Evolutionary conservation across 2,329 filamentous ascomycete species (phyloP).

Genomic region (Hymenoscyphus occultus): DNA sequence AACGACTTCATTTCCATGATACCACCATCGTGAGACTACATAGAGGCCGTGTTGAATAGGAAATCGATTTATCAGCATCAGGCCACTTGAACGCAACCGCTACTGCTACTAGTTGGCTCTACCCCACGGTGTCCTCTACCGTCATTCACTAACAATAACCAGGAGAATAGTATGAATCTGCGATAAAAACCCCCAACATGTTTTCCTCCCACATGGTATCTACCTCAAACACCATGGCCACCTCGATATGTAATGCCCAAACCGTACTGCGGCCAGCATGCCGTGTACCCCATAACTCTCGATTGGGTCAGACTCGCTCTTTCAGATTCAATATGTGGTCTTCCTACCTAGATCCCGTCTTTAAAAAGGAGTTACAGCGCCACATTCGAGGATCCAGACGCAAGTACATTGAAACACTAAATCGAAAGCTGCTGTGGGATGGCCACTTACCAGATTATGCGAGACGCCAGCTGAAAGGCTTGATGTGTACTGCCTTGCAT

Average conservation of each 20-base stretch:
- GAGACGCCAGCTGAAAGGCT: slow-evolving; percentile 39
- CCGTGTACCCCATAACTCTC: slow-evolving; percentile 15
- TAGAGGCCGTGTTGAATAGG: background rate
- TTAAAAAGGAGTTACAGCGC: slow-evolving; percentile 44
- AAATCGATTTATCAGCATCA: slow-evolving; percentile 2
- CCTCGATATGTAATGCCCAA: slow-evolving; percentile 13
- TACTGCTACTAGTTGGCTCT: background rate
- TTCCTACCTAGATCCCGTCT: slow-evolving; percentile 42
- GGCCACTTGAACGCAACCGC: background rate
- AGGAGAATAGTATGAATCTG: slow-evolving; percentile 21
- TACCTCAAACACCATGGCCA: slow-evolving; percentile 18
- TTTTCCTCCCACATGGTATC: slow-evolving; percentile 27
- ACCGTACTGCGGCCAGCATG: slow-evolving; percentile 17
- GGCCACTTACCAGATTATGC: slow-evolving; percentile 40
- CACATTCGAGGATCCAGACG: slow-evolving; percentile 45
- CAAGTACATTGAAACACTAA: slow-evolving; percentile 46
- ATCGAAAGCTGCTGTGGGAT: slow-evolving; percentile 47
- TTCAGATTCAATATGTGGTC: slow-evolving; percentile 52
- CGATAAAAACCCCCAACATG: slow-evolving; percentile 25
- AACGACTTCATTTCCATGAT: background rate
- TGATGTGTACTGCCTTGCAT: slow-evolving; percentile 43
- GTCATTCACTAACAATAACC: background rate
- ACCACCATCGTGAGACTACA: background rate
- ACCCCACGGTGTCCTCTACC: background rate
- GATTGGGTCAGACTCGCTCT: slow-evolving; percentile 40